Percentiles rank a stretch among this genome's conserved stretches.
These are phyloP conservation scores for Fusarium sp. DNA, from an alignment of 2,329 filamentous ascomycete species.

Conservation along the genomic window DNA sequence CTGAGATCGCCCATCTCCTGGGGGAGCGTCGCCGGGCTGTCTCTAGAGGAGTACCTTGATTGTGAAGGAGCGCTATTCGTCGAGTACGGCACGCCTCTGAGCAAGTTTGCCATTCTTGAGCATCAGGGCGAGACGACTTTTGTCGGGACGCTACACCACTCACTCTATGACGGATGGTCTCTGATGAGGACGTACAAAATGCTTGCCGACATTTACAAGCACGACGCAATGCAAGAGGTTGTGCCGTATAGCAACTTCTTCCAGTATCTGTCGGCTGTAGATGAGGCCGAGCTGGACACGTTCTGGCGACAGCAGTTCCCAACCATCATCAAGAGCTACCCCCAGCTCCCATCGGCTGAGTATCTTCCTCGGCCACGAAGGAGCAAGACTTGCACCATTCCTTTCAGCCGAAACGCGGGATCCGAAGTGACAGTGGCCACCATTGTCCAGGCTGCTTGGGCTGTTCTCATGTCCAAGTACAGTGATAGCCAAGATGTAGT, in stretches of 20 bases:
- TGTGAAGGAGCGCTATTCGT: neutral
- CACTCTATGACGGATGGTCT: neutral
- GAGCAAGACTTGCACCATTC: neutral
- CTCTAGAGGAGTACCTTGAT: neutral
- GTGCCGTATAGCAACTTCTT: neutral
- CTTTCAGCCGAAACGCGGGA: neutral
- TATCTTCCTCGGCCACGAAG: neutral
- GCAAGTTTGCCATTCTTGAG: neutral
- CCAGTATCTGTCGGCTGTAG: conserved; percentile 2
- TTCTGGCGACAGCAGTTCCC: neutral
- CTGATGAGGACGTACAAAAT: neutral
- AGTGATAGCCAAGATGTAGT: neutral
- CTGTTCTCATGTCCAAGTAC: conserved; percentile 3
- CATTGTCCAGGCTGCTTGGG: conserved; percentile 11
- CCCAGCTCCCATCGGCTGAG: neutral
- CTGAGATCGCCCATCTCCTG: conserved; percentile 1
- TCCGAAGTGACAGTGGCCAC: conserved; percentile 9
- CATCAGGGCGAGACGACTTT: neutral
- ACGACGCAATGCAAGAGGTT: neutral
- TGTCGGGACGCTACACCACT: conserved; percentile 1
- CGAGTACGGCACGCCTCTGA: neutral
- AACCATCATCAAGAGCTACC: neutral
- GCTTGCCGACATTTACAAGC: neutral
- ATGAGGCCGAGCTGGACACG: neutral
- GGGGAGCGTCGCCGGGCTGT: neutral